phyloP scores from a whole-genome alignment of 208 protist genomes.

The Trypanosoma avium region DNA sequence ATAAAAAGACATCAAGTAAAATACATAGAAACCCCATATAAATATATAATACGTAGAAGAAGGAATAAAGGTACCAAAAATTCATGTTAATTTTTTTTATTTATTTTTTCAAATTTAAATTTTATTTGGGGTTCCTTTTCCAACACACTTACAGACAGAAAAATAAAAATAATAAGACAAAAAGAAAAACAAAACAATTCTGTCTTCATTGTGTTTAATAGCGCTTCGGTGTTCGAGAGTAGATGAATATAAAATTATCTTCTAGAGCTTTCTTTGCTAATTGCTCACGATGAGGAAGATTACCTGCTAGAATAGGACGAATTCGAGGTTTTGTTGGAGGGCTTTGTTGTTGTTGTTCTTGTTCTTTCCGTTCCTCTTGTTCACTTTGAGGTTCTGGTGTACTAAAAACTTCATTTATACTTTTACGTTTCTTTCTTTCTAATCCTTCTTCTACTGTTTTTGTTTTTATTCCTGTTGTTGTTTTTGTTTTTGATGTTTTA shows the following conservation, averaged over 20 bases:
- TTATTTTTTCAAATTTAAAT: too few species aligned
- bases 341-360: not conserved
- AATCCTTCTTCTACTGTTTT: not conserved
- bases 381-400: not conserved
- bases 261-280: constrained; percentile 71
- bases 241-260: constrained; percentile 69
- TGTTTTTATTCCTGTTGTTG: not conserved
- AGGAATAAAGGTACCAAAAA: too few species aligned
- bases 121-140: too few species aligned
- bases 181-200: not conserved
- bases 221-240: constrained; percentile 7
- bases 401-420: too few species aligned
- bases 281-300: constrained; percentile 49
- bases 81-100: too few species aligned
- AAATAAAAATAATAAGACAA: constrained; percentile 9
- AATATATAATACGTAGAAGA: too few species aligned
- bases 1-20: not conserved
- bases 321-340: not conserved
- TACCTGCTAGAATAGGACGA: constrained; percentile 36
- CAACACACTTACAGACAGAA: too few species aligned
- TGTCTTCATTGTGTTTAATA: not conserved
- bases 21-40: not conserved
- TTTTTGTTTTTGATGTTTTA: not conserved
- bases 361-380: not conserved
- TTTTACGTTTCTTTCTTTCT: not conserved